A percentile compares a stretch with the other conserved stretches of the same genome.
Conservation (phyloP, 2,329 filamentous ascomycete genomes). For the Verticillium alfalfae region DNA sequence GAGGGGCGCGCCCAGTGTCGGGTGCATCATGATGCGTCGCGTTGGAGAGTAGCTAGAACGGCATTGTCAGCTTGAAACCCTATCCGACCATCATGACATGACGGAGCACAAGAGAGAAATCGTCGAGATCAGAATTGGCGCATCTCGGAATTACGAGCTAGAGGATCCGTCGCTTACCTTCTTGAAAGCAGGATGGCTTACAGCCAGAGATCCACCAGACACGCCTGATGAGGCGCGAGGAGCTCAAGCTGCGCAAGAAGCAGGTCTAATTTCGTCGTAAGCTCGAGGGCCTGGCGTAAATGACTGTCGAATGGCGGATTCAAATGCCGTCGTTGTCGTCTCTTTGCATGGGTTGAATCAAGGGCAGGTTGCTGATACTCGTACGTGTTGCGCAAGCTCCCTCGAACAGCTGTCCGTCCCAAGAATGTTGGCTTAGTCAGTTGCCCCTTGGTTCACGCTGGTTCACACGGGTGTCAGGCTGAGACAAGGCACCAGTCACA, state of each 20-base stretch:
- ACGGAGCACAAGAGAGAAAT: not conserved
- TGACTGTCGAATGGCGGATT: not conserved
- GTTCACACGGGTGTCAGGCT: not conserved
- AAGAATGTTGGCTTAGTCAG: not conserved
- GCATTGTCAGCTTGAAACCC: too few relatives aligned
- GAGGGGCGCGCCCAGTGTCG: slow-evolving; percentile 39
- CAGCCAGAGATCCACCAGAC: not conserved
- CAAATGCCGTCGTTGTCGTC: not conserved
- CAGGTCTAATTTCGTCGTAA: not conserved
- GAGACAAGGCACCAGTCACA: not conserved
- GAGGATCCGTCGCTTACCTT: not conserved
- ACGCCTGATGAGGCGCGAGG: not conserved
- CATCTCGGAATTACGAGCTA: not conserved
- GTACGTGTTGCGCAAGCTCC: not conserved
- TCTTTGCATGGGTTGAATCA: not conserved
- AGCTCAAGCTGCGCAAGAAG: not conserved
- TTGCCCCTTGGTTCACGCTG: not conserved
- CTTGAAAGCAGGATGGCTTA: not conserved
- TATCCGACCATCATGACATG: not conserved
- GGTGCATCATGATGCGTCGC: slow-evolving; percentile 32
- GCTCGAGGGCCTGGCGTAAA: not conserved
- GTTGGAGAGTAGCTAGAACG: not conserved
- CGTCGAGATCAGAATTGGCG: not conserved
- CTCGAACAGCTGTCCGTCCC: not conserved
- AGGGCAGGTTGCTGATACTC: not conserved